Base-by-base conservation (phyloP, 257 asterid genomes). In the Linderniella brevidens region DNA sequence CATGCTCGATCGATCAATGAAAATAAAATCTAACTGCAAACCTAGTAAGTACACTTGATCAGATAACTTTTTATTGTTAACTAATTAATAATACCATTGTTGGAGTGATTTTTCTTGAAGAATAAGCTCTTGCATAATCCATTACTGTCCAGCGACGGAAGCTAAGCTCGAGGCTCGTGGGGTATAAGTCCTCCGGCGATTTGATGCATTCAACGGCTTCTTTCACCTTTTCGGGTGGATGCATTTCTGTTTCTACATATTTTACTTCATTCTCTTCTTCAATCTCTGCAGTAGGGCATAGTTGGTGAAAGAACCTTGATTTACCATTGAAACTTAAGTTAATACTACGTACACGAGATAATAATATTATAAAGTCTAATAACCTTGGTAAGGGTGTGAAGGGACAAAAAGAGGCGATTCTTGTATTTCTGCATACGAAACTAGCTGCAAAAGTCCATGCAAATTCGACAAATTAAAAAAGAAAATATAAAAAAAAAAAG, bases 381-480 rank as follows among this genome's bases (percentile, higher is more conserved):
- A 5, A 81, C 94, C 94, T 68, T 77, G 64, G 58, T 65, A 63
- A 37, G 80, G 75, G 65, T 79, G 92, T 54, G 64, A 37, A 39
- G 97, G 97, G 60, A 69, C 88, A 62, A 65, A 82, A 8, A 82
- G 82, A 12, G 97, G 97, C 9, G 73, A 29, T 52, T 86, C 97
- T 64, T 73, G 70, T 50, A 86, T 50, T 54, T 86, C 87, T 1
- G 79, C 87, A 67, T 53, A 73, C 46, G 94, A 73, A 50, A 86
- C 87, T 13, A 79, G 87, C 97, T 86, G 85, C 79, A 58, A 65
- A 52, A 39, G 13, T 39, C 13, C 43, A 9, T 37, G 40, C 11
- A 37, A 37, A 11, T 11, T 37, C 11, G 40, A 37, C 40, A 37
- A 6, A 37, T 37, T 6, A n/a, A n/a, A n/a, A n/a, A n/a, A n/a